Evolutionary conservation across 1,284 basidiomycete genomes (phyloP).

Genomic region (Cystobasidium slooffiae): DNA sequence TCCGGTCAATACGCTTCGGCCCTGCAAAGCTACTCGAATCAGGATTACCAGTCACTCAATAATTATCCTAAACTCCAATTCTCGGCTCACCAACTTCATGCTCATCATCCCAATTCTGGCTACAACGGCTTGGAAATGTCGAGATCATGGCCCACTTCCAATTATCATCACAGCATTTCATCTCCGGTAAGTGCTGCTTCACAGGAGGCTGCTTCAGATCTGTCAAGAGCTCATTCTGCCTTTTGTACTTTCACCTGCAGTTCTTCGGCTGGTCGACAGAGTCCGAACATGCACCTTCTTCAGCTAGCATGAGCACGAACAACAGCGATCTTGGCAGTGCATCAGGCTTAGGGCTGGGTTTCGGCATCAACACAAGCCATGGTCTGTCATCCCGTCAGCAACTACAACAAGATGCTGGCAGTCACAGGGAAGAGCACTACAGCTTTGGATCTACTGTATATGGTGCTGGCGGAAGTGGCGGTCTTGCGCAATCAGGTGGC

Average conservation of each 20-base stretch:
- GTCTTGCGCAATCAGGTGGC: not conserved
- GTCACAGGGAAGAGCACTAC: too few relatives aligned
- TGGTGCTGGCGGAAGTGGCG: too few relatives aligned
- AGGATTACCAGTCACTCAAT: not conserved
- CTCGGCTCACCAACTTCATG: too few relatives aligned
- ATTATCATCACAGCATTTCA: not conserved
- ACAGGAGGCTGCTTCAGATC: not conserved
- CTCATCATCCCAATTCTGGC: not conserved
- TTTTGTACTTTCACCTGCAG: not conserved
- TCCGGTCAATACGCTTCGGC: not conserved
- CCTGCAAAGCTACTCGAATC: not conserved
- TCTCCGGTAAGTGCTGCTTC: not conserved
- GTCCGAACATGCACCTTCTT: slow-evolving; percentile 5
- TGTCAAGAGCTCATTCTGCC: not conserved
- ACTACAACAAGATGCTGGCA: too few relatives aligned
- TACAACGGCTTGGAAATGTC: not conserved
- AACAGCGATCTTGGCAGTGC: not conserved
- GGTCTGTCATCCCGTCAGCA: not conserved
- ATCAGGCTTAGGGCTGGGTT: not conserved
- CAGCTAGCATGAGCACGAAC: slow-evolving; percentile 2
- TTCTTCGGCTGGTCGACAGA: slow-evolving; percentile 8
- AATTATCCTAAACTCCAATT: too few relatives aligned
- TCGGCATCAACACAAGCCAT: not conserved
- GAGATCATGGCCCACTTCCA: not conserved
- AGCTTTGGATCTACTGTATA: too few relatives aligned